These are phyloP conservation scores for Dichotomopilus funicola DNA, from an alignment of 2,329 filamentous ascomycete species.

Conservation along the genomic window DNA sequence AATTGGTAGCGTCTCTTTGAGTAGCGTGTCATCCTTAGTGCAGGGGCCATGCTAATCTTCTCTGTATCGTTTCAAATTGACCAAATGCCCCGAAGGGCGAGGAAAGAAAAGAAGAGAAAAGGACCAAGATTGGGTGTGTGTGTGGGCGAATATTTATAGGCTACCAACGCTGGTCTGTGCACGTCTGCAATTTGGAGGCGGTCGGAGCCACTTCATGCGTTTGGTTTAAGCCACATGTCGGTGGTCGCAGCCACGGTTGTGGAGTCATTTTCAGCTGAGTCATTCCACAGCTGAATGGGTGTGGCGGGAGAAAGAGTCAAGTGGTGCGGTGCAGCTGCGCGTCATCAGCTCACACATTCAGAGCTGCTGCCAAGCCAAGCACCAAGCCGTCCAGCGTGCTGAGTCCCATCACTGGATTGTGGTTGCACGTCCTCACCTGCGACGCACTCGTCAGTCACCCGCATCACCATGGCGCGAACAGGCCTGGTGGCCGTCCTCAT, in stretches of 20 bases:
- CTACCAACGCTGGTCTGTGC: constrained; percentile 16
- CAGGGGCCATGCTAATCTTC: constrained; percentile 79
- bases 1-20: constrained; percentile 63
- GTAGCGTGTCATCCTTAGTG: constrained; percentile 90
- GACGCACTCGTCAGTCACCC: no score
- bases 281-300: no score
- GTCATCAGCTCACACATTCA: no score
- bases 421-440: no score
- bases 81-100: constrained; percentile 26
- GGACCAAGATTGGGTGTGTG: constrained; percentile 10
- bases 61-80: constrained; percentile 44
- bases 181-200: constrained; percentile 10
- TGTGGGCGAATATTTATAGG: constrained; percentile 9
- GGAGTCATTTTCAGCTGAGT: not conserved
- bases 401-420: no score
- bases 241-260: not conserved
- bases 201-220: no score
- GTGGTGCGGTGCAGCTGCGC: no score
- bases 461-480: constrained; percentile 20
- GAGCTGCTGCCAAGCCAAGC: no score
- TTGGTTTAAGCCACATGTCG: constrained; percentile 3
- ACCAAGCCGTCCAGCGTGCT: no score
- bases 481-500: constrained; percentile 11
- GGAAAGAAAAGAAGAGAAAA: constrained; percentile 20
- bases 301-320: no score